Percentiles rank a stretch among this genome's conserved stretches.
Evolutionary conservation across 208 protist genomes (phyloP).

Genomic region (Porcisia hertigi): DNA sequence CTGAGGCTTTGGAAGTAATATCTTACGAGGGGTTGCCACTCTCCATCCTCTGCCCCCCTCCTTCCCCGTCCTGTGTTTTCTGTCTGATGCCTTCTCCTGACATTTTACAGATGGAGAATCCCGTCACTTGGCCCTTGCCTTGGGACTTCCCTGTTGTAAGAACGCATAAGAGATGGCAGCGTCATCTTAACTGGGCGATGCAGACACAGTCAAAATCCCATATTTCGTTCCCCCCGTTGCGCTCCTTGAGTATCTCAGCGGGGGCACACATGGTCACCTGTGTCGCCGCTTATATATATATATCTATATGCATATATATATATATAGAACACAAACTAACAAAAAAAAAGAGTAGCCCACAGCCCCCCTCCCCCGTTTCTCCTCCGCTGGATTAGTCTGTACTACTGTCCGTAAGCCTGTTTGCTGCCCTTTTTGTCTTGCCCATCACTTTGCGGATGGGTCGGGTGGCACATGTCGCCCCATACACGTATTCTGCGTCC

Average conservation of each 20-base stretch:
- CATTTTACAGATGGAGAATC: not conserved
- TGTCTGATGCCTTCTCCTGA: not conserved
- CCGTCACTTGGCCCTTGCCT: not conserved
- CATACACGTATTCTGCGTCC: not conserved
- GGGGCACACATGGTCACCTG: not conserved
- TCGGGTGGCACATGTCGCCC: not conserved
- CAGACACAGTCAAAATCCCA: not conserved
- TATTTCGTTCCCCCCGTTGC: not conserved
- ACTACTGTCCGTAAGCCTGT: not conserved
- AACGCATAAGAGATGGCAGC: not conserved
- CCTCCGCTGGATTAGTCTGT: not conserved
- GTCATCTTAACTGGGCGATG: not conserved
- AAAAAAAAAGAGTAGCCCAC: not conserved
- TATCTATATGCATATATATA: too few relatives aligned
- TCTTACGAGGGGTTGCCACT: too few relatives aligned
- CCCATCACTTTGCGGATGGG: not conserved
- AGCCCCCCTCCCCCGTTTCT: not conserved
- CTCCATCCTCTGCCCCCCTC: too few relatives aligned
- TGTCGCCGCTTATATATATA: not conserved
- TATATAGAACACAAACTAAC: too few relatives aligned
- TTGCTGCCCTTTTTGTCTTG: not conserved
- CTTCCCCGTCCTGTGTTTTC: not conserved
- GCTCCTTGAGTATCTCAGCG: not conserved
- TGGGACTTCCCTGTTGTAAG: not conserved
- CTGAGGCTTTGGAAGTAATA: too few relatives aligned